A percentile compares a stretch with the other conserved stretches of the same genome.
These are phyloP conservation scores for Apiospora koreana DNA, from an alignment of 2,329 filamentous ascomycete species.

Conservation along the genomic window DNA sequence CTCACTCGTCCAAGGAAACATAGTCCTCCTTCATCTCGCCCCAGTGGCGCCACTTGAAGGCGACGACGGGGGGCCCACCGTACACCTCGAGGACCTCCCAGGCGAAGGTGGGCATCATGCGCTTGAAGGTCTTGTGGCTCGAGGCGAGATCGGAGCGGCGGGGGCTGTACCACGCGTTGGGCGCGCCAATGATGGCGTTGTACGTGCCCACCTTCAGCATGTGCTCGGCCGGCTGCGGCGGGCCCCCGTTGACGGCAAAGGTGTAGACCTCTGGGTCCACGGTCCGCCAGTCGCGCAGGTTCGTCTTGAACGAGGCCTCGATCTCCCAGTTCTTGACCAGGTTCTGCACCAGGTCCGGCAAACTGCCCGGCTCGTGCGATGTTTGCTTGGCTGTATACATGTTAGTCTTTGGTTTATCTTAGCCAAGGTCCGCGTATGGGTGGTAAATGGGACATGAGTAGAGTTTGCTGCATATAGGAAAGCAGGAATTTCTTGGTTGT, in stretches of 20 bases:
- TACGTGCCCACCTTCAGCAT: constrained; percentile 71
- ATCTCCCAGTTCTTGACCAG: constrained; percentile 75
- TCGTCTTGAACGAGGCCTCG: constrained; percentile 67
- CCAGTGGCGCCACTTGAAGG: constrained; percentile 70
- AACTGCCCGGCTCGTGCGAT: constrained; percentile 55
- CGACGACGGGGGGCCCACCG: constrained; percentile 61
- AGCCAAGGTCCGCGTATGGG: too few species aligned
- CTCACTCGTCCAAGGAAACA: constrained; percentile 62
- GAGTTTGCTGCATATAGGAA: background rate
- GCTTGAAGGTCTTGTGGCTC: constrained; percentile 71
- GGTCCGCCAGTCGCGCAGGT: constrained; percentile 64
- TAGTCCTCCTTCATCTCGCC: constrained; percentile 68
- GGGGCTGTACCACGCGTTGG: constrained; percentile 64
- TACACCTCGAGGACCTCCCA: constrained; percentile 73
- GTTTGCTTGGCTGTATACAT: constrained; percentile 52
- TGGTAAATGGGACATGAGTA: background rate
- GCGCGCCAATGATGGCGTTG: constrained; percentile 63
- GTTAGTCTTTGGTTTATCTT: background rate
- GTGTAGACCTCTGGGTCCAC: constrained; percentile 60
- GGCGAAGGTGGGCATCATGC: constrained; percentile 72
- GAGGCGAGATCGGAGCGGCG: constrained; percentile 60
- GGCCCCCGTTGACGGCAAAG: constrained; percentile 64
- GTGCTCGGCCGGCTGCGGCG: constrained; percentile 57
- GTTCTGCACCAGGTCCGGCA: constrained; percentile 65
- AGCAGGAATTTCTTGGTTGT: background rate